Conservation (phyloP, 1,139 yeast genomes). For the Yueomyces sp. region DNA sequence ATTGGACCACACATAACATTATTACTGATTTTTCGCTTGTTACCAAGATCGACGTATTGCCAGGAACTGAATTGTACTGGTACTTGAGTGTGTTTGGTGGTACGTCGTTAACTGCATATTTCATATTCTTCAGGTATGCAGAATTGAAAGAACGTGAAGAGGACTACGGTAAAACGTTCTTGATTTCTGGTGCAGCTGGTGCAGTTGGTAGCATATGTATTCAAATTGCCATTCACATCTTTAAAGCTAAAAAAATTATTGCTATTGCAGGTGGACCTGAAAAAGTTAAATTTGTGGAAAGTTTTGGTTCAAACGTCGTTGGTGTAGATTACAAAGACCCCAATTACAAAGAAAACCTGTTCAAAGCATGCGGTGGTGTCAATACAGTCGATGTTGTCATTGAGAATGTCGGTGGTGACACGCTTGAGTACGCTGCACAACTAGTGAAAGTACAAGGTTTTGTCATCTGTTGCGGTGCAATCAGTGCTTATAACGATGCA, state of each 20-base stretch:
- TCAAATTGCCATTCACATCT: conserved; percentile 43
- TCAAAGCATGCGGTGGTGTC: conserved; percentile 33
- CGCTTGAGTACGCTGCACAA: conserved; percentile 35
- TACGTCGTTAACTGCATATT: conserved; percentile 54
- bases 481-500: conserved; percentile 42
- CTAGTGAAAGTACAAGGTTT: conserved; percentile 32
- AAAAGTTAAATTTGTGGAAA: conserved; percentile 42
- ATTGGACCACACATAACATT: conserved; percentile 33
- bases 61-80: conserved; percentile 28
- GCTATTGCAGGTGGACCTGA: conserved; percentile 54
- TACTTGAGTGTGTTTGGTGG: conserved; percentile 40
- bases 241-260: conserved; percentile 44
- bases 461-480: conserved; percentile 50
- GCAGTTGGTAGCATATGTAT: conserved; percentile 56
- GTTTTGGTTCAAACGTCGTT: conserved; percentile 41
- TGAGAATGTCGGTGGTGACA: conserved; percentile 56
- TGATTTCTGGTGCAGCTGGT: conserved; percentile 59
- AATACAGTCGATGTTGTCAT: conserved; percentile 34
- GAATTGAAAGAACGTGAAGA: conserved; percentile 25
- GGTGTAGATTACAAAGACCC: conserved; percentile 43
- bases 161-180: conserved; percentile 30
- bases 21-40: conserved; percentile 11
- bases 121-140: conserved; percentile 37
- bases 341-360: conserved; percentile 32
- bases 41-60: conserved; percentile 21